Base-by-base conservation (phyloP, 805 yeast genomes). In the Candida glaebosa region DNA sequence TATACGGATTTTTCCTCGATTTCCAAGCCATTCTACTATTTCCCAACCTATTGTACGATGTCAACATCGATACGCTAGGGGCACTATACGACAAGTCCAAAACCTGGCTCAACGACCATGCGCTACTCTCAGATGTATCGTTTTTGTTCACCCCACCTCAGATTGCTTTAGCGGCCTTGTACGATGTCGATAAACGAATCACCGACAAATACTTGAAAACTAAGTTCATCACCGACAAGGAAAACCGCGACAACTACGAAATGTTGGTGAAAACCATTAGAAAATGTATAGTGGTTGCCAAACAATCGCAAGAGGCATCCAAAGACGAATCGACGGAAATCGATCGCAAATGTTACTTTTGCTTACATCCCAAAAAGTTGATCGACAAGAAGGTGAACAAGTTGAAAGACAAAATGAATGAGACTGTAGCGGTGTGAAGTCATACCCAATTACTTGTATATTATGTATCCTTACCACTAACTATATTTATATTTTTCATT, bases 1-100 rank as follows among this genome's bases (percentile, higher is more conserved):
- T 93, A n/a, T 93, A 90, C 60, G 99, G 99, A 17, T 90, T 91
- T 58, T 91, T 84, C 61, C 75, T 91, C 36, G 99, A 93, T 61
- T 77, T 90, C 48, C 99, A 93, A 59, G 73, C 64, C 22, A 66
- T 65, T 4, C 53, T 69, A 62, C 41, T 73, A 68, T 40, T 63
- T 78, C 52, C 80, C 1, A 60, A 52, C 7, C 46, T 42, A 50
- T 62, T 50, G 73, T 71, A 76, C 14, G 80, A 79, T 43, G 65
- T 75, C 22, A 53, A 56, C 4, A 56, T 68, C 16, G 76, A 76
- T 35, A 74, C 79, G 37, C 63, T 88, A 44, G 91, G 93, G 1
- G 69, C 69, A 35, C 71, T 80, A 34, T 86, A 87, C 60, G 95
- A 87, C 54, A 65, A 67, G 33, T 87, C 96, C 8, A 78, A 84